These are phyloP conservation scores for Acanthamoeba lenticulata DNA, from an alignment of 208 protist species.

Conservation along the genomic window DNA sequence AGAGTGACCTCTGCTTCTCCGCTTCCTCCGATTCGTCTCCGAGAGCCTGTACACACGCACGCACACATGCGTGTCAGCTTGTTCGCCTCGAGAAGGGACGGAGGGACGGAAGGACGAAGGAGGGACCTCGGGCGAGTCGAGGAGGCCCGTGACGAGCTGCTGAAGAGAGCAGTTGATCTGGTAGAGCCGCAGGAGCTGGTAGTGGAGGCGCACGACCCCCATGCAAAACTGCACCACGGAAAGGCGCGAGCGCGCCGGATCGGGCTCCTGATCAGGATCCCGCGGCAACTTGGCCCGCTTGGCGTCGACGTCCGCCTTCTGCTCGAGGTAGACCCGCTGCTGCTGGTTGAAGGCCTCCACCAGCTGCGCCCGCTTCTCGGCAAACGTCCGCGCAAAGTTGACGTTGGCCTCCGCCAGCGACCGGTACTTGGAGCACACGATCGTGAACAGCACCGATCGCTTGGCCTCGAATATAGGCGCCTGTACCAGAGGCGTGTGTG, in stretches of 20 bases:
- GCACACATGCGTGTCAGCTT: background rate
- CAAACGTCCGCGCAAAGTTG: conserved; percentile 37
- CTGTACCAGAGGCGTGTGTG: conserved; percentile 1
- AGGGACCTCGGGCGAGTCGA: background rate
- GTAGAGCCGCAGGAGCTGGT: conserved; percentile 61
- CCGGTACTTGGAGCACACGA: conserved; percentile 67
- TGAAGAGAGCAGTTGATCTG: conserved; percentile 70
- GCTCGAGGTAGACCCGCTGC: conserved; percentile 57
- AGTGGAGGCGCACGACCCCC: conserved; percentile 53
- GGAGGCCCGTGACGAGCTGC: conserved; percentile 55
- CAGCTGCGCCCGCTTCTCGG: conserved; percentile 58
- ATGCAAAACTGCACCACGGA: conserved; percentile 60
- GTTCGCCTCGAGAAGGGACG: background rate
- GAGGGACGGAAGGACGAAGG: background rate
- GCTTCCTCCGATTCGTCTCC: conserved; percentile 52
- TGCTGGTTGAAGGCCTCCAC: conserved; percentile 70
- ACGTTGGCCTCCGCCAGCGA: conserved; percentile 60
- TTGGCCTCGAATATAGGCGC: conserved; percentile 4
- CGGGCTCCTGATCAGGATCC: background rate
- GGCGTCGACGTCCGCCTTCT: conserved; percentile 49
- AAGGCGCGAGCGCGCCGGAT: background rate
- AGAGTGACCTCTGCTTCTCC: conserved; percentile 26
- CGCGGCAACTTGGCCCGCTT: conserved; percentile 47
- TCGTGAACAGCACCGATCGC: conserved; percentile 55
- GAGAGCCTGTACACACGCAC: background rate